phyloP scores from a whole-genome alignment of 352 stramenopile species.

The Pythium phragmiticola region DNA sequence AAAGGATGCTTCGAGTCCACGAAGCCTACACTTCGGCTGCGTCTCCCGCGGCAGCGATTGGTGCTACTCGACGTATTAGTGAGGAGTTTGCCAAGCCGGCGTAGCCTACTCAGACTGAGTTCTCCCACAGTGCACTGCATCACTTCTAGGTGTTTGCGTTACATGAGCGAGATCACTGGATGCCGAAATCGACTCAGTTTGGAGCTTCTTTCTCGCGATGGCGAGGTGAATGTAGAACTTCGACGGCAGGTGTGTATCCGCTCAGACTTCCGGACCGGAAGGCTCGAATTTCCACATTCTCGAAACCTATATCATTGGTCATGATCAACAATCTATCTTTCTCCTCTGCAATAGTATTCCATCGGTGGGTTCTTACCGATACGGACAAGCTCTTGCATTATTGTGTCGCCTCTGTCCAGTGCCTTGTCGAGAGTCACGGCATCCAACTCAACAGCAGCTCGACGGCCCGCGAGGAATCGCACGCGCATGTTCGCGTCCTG shows the following conservation, averaged over 20 bases:
- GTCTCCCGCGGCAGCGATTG: background rate
- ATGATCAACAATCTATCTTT: background rate
- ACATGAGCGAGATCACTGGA: background rate
- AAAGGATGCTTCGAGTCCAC: background rate
- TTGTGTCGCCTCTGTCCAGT: background rate
- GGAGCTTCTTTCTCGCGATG: background rate
- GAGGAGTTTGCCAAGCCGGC: conserved; percentile 25
- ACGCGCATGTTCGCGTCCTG: conserved; percentile 68
- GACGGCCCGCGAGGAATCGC: conserved; percentile 69
- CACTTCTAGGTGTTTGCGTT: background rate
- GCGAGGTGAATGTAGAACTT: conserved; percentile 14
- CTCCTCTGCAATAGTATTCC: background rate
- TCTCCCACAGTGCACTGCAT: conserved; percentile 19
- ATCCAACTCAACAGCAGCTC: conserved; percentile 55
- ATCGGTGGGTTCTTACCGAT: conserved; percentile 8
- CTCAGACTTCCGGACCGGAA: conserved; percentile 68
- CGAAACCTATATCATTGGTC: conserved; percentile 41
- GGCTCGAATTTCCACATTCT: conserved; percentile 42
- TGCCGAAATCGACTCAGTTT: too few relatives aligned
- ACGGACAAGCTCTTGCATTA: conserved; percentile 3
- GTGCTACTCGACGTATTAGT: conserved; percentile 12
- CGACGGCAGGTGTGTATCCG: conserved; percentile 43
- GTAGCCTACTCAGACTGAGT: conserved; percentile 18
- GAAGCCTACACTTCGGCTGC: background rate
- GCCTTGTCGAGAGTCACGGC: background rate